Evolutionary conservation across 2,329 filamentous ascomycete species (phyloP).

Genomic region (Escovopsis weberi): DNA sequence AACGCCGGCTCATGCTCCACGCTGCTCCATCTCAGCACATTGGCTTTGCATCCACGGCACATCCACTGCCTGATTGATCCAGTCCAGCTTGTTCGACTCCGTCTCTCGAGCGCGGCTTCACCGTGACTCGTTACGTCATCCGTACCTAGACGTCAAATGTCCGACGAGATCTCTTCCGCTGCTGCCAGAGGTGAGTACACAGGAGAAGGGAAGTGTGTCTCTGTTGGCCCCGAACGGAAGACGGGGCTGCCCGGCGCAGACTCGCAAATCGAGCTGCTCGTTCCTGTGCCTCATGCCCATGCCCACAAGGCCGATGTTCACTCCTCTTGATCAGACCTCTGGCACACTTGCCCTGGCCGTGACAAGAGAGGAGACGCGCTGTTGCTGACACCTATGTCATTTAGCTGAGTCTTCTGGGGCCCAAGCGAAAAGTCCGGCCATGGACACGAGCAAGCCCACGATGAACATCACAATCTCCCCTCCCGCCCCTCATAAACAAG

Average conservation of each 20-base stretch:
- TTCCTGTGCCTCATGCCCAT: too few relatives aligned
- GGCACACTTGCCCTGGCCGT: too few relatives aligned
- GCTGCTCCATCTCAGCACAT: neutral
- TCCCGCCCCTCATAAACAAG: constrained; percentile 4
- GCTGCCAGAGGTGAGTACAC: constrained; percentile 20
- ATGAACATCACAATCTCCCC: constrained; percentile 3
- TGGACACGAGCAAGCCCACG: constrained; percentile 10
- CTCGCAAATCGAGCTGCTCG: too few relatives aligned
- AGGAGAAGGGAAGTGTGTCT: too few relatives aligned
- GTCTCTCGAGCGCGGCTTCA: neutral
- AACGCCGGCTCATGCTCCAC: neutral
- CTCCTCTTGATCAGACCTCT: too few relatives aligned
- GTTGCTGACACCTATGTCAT: too few relatives aligned
- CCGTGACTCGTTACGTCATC: constrained; percentile 17
- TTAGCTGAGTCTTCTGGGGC: constrained; percentile 10
- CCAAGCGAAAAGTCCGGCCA: constrained; percentile 13
- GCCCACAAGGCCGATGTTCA: too few relatives aligned
- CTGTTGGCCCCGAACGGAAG: too few relatives aligned
- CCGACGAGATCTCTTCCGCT: constrained; percentile 20
- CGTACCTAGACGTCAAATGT: constrained; percentile 16
- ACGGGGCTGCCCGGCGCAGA: too few relatives aligned
- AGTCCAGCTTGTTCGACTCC: neutral
- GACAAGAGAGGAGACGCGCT: too few relatives aligned
- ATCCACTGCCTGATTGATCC: too few relatives aligned
- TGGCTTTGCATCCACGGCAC: too few relatives aligned